These are phyloP conservation scores for Coemansia sp. DNA, from an alignment of 192 early-diverging fungal species.

Conservation along the genomic window DNA sequence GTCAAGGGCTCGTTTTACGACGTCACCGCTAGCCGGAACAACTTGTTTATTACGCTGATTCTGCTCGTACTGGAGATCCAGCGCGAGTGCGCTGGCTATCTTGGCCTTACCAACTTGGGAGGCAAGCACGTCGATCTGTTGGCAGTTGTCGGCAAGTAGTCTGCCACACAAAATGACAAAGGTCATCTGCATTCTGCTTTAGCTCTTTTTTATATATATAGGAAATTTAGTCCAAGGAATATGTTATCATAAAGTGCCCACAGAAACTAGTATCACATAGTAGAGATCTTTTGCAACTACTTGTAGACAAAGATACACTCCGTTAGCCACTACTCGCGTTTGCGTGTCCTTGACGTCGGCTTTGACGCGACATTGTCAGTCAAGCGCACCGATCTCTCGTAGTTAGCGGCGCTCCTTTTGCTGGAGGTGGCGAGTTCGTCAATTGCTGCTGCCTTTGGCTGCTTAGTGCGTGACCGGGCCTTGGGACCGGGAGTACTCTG, in stretches of 20 bases:
- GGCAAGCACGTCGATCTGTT: conserved; percentile 58
- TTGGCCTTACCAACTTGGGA: conserved; percentile 59
- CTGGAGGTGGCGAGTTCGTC: not conserved
- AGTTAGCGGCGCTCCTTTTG: conserved; percentile 28
- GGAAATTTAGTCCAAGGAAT: not conserved
- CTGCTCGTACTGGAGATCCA: conserved; percentile 60
- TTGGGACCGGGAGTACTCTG: not conserved
- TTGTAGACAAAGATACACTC: too few relatives aligned
- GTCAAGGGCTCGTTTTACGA: conserved; percentile 60
- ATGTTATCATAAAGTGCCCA: too few relatives aligned
- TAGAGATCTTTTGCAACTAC: too few relatives aligned
- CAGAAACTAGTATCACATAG: too few relatives aligned
- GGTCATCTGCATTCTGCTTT: not conserved
- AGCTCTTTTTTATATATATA: conserved; percentile 1
- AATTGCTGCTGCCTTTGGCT: conserved; percentile 3
- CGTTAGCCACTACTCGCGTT: conserved; percentile 17
- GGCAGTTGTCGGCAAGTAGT: conserved; percentile 54
- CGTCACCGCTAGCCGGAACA: conserved; percentile 54
- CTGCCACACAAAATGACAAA: not conserved
- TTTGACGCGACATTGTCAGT: conserved; percentile 3
- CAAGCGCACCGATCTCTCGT: conserved; percentile 25
- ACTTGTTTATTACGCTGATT: conserved; percentile 51
- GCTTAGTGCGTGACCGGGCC: not conserved
- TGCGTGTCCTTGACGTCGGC: conserved; percentile 25
- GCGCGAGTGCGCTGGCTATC: conserved; percentile 59